phyloP scores from a whole-genome alignment of 495 filamentous ascomycete genomes.

The Platismatia glauca region DNA sequence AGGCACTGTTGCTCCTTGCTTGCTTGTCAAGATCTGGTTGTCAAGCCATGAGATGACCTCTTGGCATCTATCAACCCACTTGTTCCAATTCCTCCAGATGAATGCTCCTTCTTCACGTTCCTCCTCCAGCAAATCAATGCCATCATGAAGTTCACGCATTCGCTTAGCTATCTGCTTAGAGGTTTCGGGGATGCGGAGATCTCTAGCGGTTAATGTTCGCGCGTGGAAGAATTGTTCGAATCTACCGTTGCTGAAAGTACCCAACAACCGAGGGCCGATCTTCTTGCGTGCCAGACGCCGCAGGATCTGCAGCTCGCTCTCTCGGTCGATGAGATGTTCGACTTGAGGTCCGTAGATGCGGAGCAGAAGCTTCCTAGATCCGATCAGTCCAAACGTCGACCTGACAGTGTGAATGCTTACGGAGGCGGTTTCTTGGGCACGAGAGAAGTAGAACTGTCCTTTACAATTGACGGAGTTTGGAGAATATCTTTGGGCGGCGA shows the following conservation, averaged over 20 bases:
- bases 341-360: constrained; percentile 94
- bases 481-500: constrained; percentile 59
- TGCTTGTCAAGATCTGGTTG: constrained; percentile 46
- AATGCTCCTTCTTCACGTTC: constrained; percentile 72
- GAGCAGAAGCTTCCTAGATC: constrained; percentile 65
- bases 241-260: constrained; percentile 90
- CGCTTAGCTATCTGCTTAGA: constrained; percentile 95
- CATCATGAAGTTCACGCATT: constrained; percentile 92
- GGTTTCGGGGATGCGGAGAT: constrained; percentile 72
- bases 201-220: constrained; percentile 60
- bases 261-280: constrained; percentile 87
- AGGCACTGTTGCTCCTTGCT: constrained; percentile 30
- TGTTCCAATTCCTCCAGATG: constrained; percentile 91
- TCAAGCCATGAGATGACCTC: constrained; percentile 72
- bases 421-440: constrained; percentile 45
- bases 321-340: constrained; percentile 88
- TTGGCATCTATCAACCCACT: constrained; percentile 76
- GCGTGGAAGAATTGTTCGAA: constrained; percentile 93
- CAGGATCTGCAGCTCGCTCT: constrained; percentile 81
- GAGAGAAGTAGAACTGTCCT: constrained; percentile 31
- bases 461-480: constrained; percentile 27
- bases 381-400: constrained; percentile 15
- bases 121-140: constrained; percentile 70
- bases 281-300: constrained; percentile 78
- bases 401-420: constrained; percentile 31